Evolutionary conservation across 257 asterid species (phyloP).

Genomic region (Craterostigma plantagineum): DNA sequence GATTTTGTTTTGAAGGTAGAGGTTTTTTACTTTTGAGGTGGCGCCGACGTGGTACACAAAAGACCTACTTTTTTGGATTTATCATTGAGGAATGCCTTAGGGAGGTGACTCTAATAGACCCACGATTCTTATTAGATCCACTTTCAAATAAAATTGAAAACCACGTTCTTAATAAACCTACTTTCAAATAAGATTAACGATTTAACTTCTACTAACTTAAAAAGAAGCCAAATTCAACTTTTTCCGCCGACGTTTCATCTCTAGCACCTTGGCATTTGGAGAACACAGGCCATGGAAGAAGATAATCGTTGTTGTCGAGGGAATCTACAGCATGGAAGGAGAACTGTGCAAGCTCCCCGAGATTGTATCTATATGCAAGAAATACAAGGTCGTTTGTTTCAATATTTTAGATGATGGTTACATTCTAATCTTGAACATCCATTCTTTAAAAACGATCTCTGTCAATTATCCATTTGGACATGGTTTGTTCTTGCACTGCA

Average conservation of each 20-base stretch:
- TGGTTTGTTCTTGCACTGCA: neutral
- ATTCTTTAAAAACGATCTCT: neutral
- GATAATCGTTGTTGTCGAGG: constrained; percentile 94
- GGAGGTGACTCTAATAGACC: no score
- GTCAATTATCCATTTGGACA: neutral
- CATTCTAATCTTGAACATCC: constrained; percentile 9
- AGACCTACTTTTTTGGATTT: no score
- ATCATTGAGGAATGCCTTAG: no score
- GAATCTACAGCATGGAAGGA: constrained; percentile 99
- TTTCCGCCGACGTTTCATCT: neutral
- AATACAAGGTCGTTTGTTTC: constrained; percentile 52
- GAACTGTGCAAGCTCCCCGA: constrained; percentile 97
- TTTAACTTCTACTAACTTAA: no score
- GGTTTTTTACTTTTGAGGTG: no score
- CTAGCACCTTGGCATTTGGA: constrained; percentile 89
- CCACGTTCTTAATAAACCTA: no score
- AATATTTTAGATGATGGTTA: neutral
- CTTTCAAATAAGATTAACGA: no score
- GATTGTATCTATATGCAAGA: constrained; percentile 86
- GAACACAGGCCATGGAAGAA: constrained; percentile 97
- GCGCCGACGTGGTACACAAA: no score
- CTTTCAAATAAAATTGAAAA: constrained; percentile 76
- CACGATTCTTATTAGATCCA: no score
- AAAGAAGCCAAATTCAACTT: constrained; percentile 6
- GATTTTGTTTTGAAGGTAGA: no score